Conservation (phyloP, 164 flowering plant genomes). For the Nymphaea colorata region DNA sequence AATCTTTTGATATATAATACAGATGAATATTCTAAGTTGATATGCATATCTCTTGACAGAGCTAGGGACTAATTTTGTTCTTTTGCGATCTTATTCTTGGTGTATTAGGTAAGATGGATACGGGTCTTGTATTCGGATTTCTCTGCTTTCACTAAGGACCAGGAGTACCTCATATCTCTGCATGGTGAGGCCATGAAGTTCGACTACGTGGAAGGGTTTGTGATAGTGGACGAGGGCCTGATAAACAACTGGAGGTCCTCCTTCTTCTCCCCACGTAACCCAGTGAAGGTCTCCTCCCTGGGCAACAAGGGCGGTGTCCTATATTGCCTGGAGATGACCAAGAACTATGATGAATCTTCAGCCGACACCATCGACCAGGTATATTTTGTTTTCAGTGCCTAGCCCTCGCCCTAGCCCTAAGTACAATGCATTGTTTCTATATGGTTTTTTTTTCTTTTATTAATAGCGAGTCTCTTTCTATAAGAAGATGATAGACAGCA, state of each 20-base stretch:
- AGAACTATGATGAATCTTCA: conserved; percentile 49
- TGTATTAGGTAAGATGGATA: conserved; percentile 78
- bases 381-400: background rate
- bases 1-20: too few species aligned
- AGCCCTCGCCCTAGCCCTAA: conserved; percentile 3
- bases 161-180: conserved; percentile 75
- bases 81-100: too few species aligned
- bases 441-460: conserved; percentile 3
- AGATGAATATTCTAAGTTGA: too few species aligned
- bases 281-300: conserved; percentile 60
- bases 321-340: conserved; percentile 81
- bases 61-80: too few species aligned
- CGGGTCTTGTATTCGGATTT: conserved; percentile 76
- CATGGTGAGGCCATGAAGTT: conserved; percentile 43
- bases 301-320: conserved; percentile 36
- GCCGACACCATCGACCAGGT: conserved; percentile 68
- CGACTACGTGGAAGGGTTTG: conserved; percentile 92
- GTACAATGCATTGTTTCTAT: background rate
- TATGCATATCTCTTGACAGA: too few species aligned
- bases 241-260: conserved; percentile 94
- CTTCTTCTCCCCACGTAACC: conserved; percentile 77
- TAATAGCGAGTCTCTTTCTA: background rate
- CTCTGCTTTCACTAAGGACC: conserved; percentile 61
- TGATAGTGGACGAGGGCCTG: conserved; percentile 80
- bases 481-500: too few species aligned